These are phyloP conservation scores for Chlorella sp. DNA, from an alignment of 139 green algal genomes.

Conservation along the genomic window DNA sequence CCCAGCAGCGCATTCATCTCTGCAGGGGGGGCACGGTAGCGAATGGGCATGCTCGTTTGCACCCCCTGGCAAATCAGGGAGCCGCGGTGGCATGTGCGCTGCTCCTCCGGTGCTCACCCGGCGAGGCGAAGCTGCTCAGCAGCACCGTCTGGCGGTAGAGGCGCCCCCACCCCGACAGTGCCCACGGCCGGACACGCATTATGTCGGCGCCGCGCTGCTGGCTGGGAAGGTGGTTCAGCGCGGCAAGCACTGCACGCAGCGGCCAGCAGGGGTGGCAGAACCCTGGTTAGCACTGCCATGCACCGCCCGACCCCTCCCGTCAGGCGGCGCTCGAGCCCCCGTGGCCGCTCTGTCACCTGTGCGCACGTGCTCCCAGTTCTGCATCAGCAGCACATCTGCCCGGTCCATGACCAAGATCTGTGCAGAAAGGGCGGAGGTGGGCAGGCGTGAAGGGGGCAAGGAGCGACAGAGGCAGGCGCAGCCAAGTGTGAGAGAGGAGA, in stretches of 20 bases:
- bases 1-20: conserved; percentile 80
- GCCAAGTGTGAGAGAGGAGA: too few species aligned
- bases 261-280: not conserved
- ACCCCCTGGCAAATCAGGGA: too few species aligned
- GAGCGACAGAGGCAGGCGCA: too few species aligned
- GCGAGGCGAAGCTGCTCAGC: conserved; percentile 70
- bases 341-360: conserved; percentile 43
- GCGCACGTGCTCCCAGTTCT: conserved; percentile 83
- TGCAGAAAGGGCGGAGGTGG: too few species aligned
- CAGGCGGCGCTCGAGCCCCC: too few species aligned
- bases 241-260: conserved; percentile 63
- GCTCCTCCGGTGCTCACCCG: too few species aligned
- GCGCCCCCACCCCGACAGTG: conserved; percentile 21
- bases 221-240: conserved; percentile 83
- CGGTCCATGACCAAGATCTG: conserved; percentile 83
- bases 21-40: too few species aligned
- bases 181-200: conserved; percentile 84
- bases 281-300: too few species aligned
- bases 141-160: conserved; percentile 90
- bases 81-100: too few species aligned
- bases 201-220: conserved; percentile 89
- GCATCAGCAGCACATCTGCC: conserved; percentile 92
- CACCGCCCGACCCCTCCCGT: too few species aligned
- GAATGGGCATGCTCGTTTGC: too few species aligned
- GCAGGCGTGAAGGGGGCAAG: too few species aligned